Conservation (phyloP, 2,329 filamentous ascomycete genomes). For the Pseudocercospora fijiensis region DNA sequence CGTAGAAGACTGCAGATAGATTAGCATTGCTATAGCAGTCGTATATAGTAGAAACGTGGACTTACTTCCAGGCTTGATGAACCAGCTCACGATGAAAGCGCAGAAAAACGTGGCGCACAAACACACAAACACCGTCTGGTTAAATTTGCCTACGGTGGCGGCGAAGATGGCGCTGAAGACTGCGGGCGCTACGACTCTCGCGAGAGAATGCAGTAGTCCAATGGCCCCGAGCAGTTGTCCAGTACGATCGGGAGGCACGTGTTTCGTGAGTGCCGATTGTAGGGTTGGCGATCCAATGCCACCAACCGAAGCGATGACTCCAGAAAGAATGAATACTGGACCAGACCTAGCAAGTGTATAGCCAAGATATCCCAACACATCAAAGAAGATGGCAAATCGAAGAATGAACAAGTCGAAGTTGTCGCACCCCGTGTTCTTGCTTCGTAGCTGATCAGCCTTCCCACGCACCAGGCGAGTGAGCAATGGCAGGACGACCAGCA, state of each 20-base stretch:
- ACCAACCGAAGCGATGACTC: slow-evolving; percentile 71
- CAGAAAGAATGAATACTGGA: slow-evolving; percentile 67
- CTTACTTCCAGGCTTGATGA: slow-evolving; percentile 73
- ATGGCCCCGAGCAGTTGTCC: slow-evolving; percentile 87
- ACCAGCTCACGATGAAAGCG: slow-evolving; percentile 65
- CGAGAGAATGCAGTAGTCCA: slow-evolving; percentile 79
- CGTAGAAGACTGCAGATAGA: slow-evolving; percentile 20
- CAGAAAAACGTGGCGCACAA: slow-evolving; percentile 65
- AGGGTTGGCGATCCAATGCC: slow-evolving; percentile 83
- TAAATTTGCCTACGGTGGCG: slow-evolving; percentile 71
- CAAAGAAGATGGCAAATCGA: slow-evolving; percentile 70
- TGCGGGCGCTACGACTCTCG: slow-evolving; percentile 74
- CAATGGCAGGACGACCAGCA: slow-evolving; percentile 72
- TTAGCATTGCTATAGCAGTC: neutral
- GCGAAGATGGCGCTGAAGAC: slow-evolving; percentile 86
- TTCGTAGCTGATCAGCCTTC: slow-evolving; percentile 44
- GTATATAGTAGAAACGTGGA: slow-evolving; percentile 28
- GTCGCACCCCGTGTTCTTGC: slow-evolving; percentile 69
- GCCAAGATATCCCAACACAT: slow-evolving; percentile 71
- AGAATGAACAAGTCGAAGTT: slow-evolving; percentile 74
- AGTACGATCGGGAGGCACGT: slow-evolving; percentile 77
- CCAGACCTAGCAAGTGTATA: slow-evolving; percentile 67
- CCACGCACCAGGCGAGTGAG: slow-evolving; percentile 73
- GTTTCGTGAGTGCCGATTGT: slow-evolving; percentile 83
- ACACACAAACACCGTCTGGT: slow-evolving; percentile 80